These are phyloP conservation scores for Phytophthora colocasiae DNA, from an alignment of 352 stramenopile species.

Conservation along the genomic window DNA sequence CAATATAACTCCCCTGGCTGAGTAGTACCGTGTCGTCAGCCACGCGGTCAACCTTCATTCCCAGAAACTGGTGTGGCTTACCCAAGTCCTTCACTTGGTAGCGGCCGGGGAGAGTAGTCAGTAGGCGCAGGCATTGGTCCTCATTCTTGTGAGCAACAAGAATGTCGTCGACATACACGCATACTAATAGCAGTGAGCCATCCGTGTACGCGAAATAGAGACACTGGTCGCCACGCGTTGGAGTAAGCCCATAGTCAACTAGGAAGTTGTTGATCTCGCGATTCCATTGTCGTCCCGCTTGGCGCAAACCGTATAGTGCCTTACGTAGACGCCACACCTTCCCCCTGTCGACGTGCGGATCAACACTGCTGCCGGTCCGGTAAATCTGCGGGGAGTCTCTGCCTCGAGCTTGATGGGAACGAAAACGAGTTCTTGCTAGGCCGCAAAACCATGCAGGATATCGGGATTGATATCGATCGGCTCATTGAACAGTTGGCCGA, in stretches of 20 bases:
- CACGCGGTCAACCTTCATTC: not conserved
- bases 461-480: too few species aligned
- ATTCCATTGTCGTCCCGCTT: too few species aligned
- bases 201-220: not conserved
- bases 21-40: not conserved
- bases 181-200: not conserved
- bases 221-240: not conserved
- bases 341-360: too few species aligned
- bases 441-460: too few species aligned
- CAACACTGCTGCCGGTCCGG: too few species aligned
- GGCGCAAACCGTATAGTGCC: too few species aligned
- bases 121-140: not conserved
- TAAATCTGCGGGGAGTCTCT: too few species aligned
- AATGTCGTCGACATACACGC: not conserved
- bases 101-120: not conserved
- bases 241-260: not conserved
- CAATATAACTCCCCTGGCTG: not conserved
- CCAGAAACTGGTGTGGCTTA: not conserved
- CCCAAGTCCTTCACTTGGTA: not conserved
- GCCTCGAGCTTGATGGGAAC: too few species aligned
- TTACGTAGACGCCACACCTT: too few species aligned
- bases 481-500: too few species aligned
- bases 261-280: too few species aligned
- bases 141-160: not conserved
- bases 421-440: too few species aligned